Conservation (phyloP, 768 basidiomycete genomes). For the Candolleomyces eurysporus region DNA sequence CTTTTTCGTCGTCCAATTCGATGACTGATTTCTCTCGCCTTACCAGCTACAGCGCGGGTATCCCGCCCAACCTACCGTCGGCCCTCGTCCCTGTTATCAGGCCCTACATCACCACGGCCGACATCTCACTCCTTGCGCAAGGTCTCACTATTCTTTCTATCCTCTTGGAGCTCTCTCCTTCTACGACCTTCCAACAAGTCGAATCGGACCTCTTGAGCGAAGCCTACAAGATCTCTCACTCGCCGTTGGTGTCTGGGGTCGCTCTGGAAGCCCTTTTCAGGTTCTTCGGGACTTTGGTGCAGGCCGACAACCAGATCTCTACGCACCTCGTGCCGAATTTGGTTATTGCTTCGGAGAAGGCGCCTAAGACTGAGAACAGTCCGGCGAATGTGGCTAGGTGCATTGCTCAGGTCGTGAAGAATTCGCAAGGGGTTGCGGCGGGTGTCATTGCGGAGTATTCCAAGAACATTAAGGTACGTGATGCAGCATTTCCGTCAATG, state of each 20-base stretch:
- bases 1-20: not conserved
- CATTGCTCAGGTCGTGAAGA: constrained; percentile 78
- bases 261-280: constrained; percentile 78
- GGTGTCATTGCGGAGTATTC: constrained; percentile 85
- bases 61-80: constrained; percentile 58
- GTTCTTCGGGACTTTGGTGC: constrained; percentile 82
- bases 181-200: constrained; percentile 69
- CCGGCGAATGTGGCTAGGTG: constrained; percentile 79
- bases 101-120: constrained; percentile 68
- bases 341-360: constrained; percentile 63
- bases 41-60: constrained; percentile 35
- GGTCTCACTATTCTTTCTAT: constrained; percentile 64
- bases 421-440: constrained; percentile 67
- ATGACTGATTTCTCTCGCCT: not conserved
- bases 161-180: constrained; percentile 66
- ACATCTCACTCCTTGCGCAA: constrained; percentile 78
- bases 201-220: constrained; percentile 66
- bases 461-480: constrained; percentile 68
- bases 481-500: not conserved
- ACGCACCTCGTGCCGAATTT: constrained; percentile 80
- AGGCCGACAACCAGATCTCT: constrained; percentile 80
- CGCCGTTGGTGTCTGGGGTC: constrained; percentile 72
- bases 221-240: constrained; percentile 71
- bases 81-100: constrained; percentile 73
- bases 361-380: constrained; percentile 53